Conservation (phyloP, 805 yeast genomes). For the Lipomyces anomalus region DNA sequence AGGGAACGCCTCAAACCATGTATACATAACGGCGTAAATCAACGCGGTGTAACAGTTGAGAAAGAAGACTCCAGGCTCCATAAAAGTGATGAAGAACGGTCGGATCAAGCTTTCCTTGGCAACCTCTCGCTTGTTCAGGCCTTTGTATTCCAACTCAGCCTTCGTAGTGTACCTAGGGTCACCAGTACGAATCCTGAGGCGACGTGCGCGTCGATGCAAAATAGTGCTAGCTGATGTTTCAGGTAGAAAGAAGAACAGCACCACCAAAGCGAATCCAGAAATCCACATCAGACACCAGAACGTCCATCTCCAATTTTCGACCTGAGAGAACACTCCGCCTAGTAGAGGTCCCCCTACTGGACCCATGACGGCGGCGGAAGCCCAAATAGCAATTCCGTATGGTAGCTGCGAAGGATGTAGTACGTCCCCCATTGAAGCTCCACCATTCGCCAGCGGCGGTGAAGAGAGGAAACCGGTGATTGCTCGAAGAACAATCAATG, state of each 20-base stretch:
- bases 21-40: slow-evolving; percentile 47
- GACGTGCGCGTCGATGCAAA: slow-evolving; percentile 43
- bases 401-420: slow-evolving; percentile 41
- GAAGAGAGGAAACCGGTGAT: slow-evolving; percentile 53
- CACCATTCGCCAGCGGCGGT: slow-evolving; percentile 55
- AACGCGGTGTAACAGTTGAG: slow-evolving; percentile 49
- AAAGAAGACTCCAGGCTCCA: slow-evolving; percentile 54
- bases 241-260: slow-evolving; percentile 42
- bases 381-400: slow-evolving; percentile 48
- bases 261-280: slow-evolving; percentile 35
- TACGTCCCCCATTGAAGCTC: slow-evolving; percentile 51
- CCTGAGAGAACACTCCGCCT: slow-evolving; percentile 47
- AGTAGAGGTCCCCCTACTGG: slow-evolving; percentile 53
- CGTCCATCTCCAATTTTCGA: slow-evolving; percentile 45
- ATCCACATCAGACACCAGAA: slow-evolving; percentile 32
- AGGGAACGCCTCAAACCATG: slow-evolving; percentile 61
- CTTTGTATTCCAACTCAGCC: slow-evolving; percentile 19
- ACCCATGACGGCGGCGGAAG: slow-evolving; percentile 47
- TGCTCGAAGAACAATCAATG: slow-evolving; percentile 45
- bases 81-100: slow-evolving; percentile 44
- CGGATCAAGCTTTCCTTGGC: slow-evolving; percentile 27
- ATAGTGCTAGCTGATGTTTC: slow-evolving; percentile 47
- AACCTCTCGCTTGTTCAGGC: not conserved
- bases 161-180: slow-evolving; percentile 41
- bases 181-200: slow-evolving; percentile 46